A percentile compares a stretch with the other conserved stretches of the same genome.
phyloP scores from a whole-genome alignment of 2,329 filamentous ascomycete species.

The Neoarthrinium moseri region DNA sequence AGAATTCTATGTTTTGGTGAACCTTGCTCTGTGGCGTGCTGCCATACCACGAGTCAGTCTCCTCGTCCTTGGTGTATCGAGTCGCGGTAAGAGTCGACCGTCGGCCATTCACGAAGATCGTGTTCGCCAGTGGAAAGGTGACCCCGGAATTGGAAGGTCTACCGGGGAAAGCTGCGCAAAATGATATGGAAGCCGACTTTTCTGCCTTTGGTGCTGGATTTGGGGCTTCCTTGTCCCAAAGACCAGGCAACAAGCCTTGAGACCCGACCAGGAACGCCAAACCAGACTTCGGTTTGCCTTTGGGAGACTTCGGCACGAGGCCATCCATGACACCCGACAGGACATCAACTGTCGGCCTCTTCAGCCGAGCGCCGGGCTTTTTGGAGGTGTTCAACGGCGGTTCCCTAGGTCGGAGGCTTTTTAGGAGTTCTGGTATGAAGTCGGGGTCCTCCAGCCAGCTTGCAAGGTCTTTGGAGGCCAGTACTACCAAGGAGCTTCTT shows the following conservation, averaged over 20 bases:
- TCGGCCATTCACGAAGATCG: slow-evolving; percentile 70
- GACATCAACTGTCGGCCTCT: slow-evolving; percentile 32
- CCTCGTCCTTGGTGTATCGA: too few species aligned
- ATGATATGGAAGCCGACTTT: slow-evolving; percentile 17
- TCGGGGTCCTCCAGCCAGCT: slow-evolving; percentile 42
- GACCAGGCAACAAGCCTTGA: slow-evolving; percentile 39
- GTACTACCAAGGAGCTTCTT: slow-evolving; percentile 38
- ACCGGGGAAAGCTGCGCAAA: background rate
- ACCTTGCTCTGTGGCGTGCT: slow-evolving; percentile 30
- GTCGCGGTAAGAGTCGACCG: slow-evolving; percentile 56
- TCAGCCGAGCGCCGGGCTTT: too few species aligned
- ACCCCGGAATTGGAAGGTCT: slow-evolving; percentile 23
- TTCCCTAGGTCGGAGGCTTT: slow-evolving; percentile 17
- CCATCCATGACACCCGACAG: slow-evolving; percentile 57
- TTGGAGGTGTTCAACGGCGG: too few species aligned
- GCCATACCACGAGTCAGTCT: slow-evolving; percentile 15
- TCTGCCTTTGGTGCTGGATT: slow-evolving; percentile 27
- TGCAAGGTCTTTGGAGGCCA: slow-evolving; percentile 49
- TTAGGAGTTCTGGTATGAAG: slow-evolving; percentile 36
- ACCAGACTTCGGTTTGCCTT: slow-evolving; percentile 35
- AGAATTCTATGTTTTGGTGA: slow-evolving; percentile 31
- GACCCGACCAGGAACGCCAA: slow-evolving; percentile 52
- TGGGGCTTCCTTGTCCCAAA: slow-evolving; percentile 38
- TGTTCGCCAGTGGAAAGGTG: slow-evolving; percentile 71
- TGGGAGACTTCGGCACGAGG: slow-evolving; percentile 36